Conservation (phyloP, 2,329 filamentous ascomycete species). For the Colletotrichum tabaci region DNA sequence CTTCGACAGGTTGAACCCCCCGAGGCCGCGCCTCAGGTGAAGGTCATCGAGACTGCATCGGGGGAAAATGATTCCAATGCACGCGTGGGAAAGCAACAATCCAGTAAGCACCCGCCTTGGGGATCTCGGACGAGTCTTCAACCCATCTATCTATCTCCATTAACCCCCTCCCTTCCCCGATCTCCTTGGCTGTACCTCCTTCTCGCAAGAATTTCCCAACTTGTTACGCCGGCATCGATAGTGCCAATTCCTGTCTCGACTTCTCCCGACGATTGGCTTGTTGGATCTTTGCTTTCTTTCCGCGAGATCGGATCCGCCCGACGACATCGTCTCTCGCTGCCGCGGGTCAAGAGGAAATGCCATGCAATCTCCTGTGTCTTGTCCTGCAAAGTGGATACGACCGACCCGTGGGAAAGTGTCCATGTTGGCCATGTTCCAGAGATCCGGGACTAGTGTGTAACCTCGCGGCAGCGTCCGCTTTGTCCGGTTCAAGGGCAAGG, state of each 20-base stretch:
- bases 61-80: too few relatives aligned
- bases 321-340: too few relatives aligned
- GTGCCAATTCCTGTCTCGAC: not conserved
- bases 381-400: not conserved
- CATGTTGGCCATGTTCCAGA: constrained; percentile 11
- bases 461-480: constrained; percentile 6
- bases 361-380: constrained; percentile 8
- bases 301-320: too few relatives aligned
- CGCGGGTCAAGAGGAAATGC: too few relatives aligned
- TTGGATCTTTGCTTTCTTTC: not conserved
- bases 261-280: not conserved
- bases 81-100: constrained; percentile 20
- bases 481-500: not conserved
- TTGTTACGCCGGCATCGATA: constrained; percentile 21
- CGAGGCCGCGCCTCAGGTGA: too few relatives aligned
- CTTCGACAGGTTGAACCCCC: not conserved
- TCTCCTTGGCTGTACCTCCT: too few relatives aligned
- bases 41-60: too few relatives aligned
- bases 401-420: not conserved
- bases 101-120: constrained; percentile 17
- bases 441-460: constrained; percentile 13
- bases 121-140: not conserved
- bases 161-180: not conserved
- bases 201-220: constrained; percentile 30
- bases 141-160: too few relatives aligned